phyloP scores from a whole-genome alignment of 2,329 filamentous ascomycete genomes.

The Cytospora leucostoma region DNA sequence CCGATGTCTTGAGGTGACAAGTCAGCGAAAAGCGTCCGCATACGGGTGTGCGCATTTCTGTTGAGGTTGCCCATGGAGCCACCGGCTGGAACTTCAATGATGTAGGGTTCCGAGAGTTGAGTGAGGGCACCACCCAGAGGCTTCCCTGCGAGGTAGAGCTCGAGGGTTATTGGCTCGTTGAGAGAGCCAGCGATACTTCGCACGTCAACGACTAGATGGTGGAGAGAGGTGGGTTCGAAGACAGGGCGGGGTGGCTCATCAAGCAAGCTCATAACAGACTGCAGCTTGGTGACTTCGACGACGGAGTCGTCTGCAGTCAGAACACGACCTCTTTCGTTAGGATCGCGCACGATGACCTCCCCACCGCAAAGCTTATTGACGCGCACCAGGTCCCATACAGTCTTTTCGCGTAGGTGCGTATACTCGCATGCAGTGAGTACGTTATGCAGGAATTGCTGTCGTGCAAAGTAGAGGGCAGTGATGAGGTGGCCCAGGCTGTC shows the following conservation, averaged over 20 bases:
- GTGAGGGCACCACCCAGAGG: slow-evolving; percentile 62
- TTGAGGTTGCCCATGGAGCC: slow-evolving; percentile 68
- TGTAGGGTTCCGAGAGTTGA: slow-evolving; percentile 80
- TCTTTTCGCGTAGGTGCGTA: slow-evolving; percentile 76
- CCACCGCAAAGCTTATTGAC: slow-evolving; percentile 94
- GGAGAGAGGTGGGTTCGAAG: slow-evolving; percentile 69
- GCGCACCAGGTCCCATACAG: slow-evolving; percentile 91
- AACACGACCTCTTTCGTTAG: slow-evolving; percentile 77
- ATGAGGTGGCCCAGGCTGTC: slow-evolving; percentile 82
- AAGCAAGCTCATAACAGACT: slow-evolving; percentile 94
- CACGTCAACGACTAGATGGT: slow-evolving; percentile 82
- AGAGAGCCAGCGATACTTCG: slow-evolving; percentile 78
- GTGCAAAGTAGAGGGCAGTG: slow-evolving; percentile 76
- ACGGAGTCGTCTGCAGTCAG: slow-evolving; percentile 92
- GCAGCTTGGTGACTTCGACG: slow-evolving; percentile 84
- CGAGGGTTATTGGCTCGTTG: slow-evolving; percentile 73
- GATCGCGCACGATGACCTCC: slow-evolving; percentile 93
- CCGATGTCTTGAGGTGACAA: slow-evolving; percentile 75
- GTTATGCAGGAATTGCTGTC: slow-evolving; percentile 90
- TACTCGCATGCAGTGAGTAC: slow-evolving; percentile 88
- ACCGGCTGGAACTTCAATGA: slow-evolving; percentile 73
- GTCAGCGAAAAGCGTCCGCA: slow-evolving; percentile 87
- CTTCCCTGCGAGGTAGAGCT: slow-evolving; percentile 77
- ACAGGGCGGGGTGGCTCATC: slow-evolving; percentile 74
- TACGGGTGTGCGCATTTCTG: slow-evolving; percentile 65